Evolutionary conservation across 1,139 yeast species (phyloP), one percentile per base, ranked within the genome.

Genomic region (Eremothecium gossypii): DNA sequence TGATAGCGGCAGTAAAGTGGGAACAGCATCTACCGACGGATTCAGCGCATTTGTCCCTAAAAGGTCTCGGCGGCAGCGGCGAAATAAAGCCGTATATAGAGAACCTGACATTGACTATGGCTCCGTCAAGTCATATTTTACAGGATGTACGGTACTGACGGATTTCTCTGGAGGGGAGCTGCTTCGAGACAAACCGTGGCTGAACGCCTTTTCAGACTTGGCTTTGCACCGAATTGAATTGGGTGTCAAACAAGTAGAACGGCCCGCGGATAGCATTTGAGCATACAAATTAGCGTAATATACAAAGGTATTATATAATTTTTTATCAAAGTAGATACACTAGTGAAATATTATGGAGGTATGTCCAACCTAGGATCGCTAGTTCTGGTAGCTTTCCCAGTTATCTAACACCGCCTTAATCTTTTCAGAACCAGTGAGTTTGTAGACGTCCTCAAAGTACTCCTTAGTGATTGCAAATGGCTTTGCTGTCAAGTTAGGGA

Each of bases 401-500:
- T 87, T 86, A 51, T 91, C 96, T 56, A 91, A 70, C 55, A 91
- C 83, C 44, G 74, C 72, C 73, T 86, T 86, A 61, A 93, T 83
- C 76, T 85, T 87, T 41, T 86, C 95, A 43, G 95, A 83, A 41
- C 83, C 80, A 36, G 99, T 91, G 67, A 91, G 76, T 47, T 80
- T 76, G 66, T 89, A 93, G 43, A 93, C 98, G 58, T 86, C 95
- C 71, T 91, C 82, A 73, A 91, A 91, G 71, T 91, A 91, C 65
- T 89, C 97, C 73, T 85, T 91, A 36, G 97, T 83, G 54, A 91
- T 81, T 68, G 83, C 81, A 65, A 91, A 91, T 55, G 99, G 98
- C 69, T 81, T 86, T 50, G 98, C 98, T 50, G 98, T 93, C 75
- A 91, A 79, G 74, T 91, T 91, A 53, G 99, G 99, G 74, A 91